phyloP scores from a whole-genome alignment of 2,329 filamentous ascomycete genomes.

The Corniculantispora saksenae region DNA sequence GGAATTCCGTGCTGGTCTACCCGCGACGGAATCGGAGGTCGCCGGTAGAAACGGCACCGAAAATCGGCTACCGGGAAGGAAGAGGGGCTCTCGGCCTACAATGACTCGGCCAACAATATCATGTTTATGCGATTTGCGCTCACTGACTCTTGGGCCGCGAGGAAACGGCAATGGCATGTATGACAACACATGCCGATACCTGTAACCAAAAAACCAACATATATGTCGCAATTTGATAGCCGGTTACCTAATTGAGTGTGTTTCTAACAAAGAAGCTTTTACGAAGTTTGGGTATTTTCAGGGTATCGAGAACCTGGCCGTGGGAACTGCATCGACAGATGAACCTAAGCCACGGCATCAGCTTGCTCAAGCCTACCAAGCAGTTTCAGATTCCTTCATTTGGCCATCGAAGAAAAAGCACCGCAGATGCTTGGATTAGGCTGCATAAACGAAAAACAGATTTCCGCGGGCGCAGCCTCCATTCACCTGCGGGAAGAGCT shows the following conservation, averaged over 20 bases:
- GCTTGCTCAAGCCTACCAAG: not conserved
- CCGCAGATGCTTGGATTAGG: not conserved
- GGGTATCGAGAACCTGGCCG: not conserved
- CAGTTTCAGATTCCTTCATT: not conserved
- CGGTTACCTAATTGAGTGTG: not conserved
- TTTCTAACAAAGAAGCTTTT: not conserved
- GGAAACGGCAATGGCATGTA: not conserved
- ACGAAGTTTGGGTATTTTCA: not conserved
- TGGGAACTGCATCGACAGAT: not conserved
- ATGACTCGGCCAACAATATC: not conserved
- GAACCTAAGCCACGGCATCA: not conserved
- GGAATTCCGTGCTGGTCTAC: not conserved
- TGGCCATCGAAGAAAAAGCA: not conserved
- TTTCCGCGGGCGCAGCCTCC: not conserved
- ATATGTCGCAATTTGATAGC: not conserved
- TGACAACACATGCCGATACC: not conserved
- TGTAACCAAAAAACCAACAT: not conserved
- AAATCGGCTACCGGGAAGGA: not conserved
- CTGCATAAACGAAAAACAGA: not conserved
- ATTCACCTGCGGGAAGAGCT: not conserved
- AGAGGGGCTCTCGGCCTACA: not conserved
- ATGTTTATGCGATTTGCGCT: not conserved
- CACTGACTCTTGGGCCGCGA: not conserved
- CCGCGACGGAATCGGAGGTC: not conserved
- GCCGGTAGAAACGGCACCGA: not conserved